Conservation (phyloP, 2,329 filamentous ascomycete species). For the Penicillium sp. region DNA sequence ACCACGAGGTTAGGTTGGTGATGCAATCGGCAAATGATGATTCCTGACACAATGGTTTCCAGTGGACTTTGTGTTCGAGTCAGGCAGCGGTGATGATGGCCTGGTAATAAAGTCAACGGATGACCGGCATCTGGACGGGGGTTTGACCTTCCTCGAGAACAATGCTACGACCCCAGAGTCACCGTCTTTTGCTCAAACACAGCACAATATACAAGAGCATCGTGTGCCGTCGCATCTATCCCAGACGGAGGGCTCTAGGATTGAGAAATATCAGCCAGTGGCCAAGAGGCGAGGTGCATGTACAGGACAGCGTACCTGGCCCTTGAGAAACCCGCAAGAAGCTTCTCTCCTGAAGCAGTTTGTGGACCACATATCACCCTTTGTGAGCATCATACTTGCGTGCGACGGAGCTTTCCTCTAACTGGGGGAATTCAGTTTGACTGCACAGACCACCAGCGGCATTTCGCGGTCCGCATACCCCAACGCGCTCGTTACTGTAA, state of each 20-base stretch:
- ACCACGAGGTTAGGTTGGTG: conserved; percentile 16
- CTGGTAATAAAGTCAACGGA: not conserved
- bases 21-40: no score
- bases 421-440: conserved; percentile 20
- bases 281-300: not conserved
- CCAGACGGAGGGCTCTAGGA: not conserved
- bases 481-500: conserved; percentile 22
- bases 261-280: not conserved
- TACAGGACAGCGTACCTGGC: conserved; percentile 13
- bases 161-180: not conserved
- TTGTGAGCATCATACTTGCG: conserved; percentile 11
- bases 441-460: conserved; percentile 25
- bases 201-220: not conserved
- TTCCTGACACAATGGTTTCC: conserved; percentile 3
- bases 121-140: not conserved
- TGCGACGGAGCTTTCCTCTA: not conserved
- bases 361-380: conserved; percentile 19
- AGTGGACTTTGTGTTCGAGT: conserved; percentile 25
- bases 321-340: conserved; percentile 20
- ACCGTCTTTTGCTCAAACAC: not conserved
- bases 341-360: conserved; percentile 20
- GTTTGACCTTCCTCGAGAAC: not conserved
- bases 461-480: conserved; percentile 28
- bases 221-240: not conserved
- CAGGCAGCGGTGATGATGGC: conserved; percentile 17